A percentile compares a stretch with the other conserved stretches of the same genome.
Evolutionary conservation across 2,329 filamentous ascomycete genomes (phyloP).

Genomic region (Pseudogymnoascus sp.): DNA sequence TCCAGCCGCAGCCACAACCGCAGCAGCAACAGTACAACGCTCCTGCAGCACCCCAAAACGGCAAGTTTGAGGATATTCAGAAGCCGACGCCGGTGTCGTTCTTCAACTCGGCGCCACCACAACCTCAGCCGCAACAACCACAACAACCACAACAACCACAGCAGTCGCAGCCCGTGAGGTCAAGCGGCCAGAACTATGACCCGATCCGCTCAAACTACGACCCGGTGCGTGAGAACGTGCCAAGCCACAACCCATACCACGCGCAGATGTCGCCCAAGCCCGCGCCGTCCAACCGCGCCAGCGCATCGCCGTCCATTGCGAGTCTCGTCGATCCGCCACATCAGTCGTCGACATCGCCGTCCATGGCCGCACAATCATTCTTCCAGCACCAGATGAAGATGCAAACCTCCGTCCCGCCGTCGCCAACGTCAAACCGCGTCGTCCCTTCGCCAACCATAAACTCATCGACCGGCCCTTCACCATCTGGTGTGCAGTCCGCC

Average conservation of each 20-base stretch:
- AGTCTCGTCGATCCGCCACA: slow-evolving; percentile 72
- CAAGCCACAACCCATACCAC: slow-evolving; percentile 33
- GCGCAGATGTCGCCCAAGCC: slow-evolving; percentile 39
- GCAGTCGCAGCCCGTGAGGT: slow-evolving; percentile 41
- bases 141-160: slow-evolving; percentile 31
- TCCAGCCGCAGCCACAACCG: neutral
- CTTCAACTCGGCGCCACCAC: slow-evolving; percentile 13
- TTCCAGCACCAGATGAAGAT: slow-evolving; percentile 24
- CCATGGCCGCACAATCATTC: slow-evolving; percentile 26
- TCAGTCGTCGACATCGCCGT: slow-evolving; percentile 25
- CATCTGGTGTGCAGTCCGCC: slow-evolving; percentile 20
- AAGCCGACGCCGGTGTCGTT: slow-evolving; percentile 23
- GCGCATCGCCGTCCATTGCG: slow-evolving; percentile 82
- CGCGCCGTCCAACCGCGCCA: slow-evolving; percentile 56
- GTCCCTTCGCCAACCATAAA: slow-evolving; percentile 8
- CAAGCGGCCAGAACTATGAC: slow-evolving; percentile 79
- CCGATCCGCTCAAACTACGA: slow-evolving; percentile 86
- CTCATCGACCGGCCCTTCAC: slow-evolving; percentile 13
- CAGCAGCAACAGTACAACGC: neutral
- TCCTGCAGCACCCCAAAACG: slow-evolving; percentile 22
- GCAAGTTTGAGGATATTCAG: slow-evolving; percentile 33
- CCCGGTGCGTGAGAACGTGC: slow-evolving; percentile 64
- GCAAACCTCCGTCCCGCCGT: slow-evolving; percentile 23
- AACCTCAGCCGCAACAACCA: slow-evolving; percentile 7
- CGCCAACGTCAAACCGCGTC: slow-evolving; percentile 22